phyloP scores from a whole-genome alignment of 2,329 filamentous ascomycete species.

The Stagonosporopsis chrysanthemi region DNA sequence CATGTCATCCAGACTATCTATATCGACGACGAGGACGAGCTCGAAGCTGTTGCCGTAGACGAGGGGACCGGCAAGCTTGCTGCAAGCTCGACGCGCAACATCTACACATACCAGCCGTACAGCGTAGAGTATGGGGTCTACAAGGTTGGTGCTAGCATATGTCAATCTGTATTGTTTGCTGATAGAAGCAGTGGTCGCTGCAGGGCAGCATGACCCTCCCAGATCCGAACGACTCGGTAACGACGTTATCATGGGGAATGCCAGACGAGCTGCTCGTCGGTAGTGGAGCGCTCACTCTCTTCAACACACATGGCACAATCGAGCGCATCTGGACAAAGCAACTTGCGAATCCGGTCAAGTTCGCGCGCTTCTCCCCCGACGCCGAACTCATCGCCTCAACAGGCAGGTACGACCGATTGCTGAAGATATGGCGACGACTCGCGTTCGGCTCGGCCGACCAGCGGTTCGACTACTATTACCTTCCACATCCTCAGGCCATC shows the following conservation, averaged over 20 bases:
- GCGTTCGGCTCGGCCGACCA: slow-evolving; percentile 84
- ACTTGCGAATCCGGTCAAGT: slow-evolving; percentile 75
- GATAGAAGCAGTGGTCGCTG: slow-evolving; percentile 61
- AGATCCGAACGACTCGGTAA: slow-evolving; percentile 56
- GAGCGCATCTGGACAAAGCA: slow-evolving; percentile 75
- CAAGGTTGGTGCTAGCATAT: slow-evolving; percentile 64
- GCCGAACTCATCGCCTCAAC: slow-evolving; percentile 85
- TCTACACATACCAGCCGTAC: slow-evolving; percentile 82
- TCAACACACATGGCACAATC: slow-evolving; percentile 62
- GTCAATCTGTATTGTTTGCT: slow-evolving; percentile 27
- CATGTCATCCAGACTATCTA: slow-evolving; percentile 89
- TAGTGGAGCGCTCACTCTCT: slow-evolving; percentile 74
- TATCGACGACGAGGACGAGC: slow-evolving; percentile 72
- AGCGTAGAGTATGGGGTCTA: slow-evolving; percentile 73
- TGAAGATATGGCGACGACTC: slow-evolving; percentile 91
- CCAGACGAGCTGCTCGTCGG: slow-evolving; percentile 85
- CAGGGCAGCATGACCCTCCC: slow-evolving; percentile 65
- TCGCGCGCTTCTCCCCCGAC: slow-evolving; percentile 83
- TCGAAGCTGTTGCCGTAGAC: slow-evolving; percentile 83
- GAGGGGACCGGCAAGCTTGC: slow-evolving; percentile 86
- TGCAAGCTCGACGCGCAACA: slow-evolving; percentile 68
- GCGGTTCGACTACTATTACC: slow-evolving; percentile 88
- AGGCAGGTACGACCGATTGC: slow-evolving; percentile 77
- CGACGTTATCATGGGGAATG: slow-evolving; percentile 83
- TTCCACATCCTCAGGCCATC: slow-evolving; percentile 83